Percentiles rank a stretch among this genome's conserved stretches.
Conservation (phyloP, 495 filamentous ascomycete species). For the Zalerion maritima region DNA sequence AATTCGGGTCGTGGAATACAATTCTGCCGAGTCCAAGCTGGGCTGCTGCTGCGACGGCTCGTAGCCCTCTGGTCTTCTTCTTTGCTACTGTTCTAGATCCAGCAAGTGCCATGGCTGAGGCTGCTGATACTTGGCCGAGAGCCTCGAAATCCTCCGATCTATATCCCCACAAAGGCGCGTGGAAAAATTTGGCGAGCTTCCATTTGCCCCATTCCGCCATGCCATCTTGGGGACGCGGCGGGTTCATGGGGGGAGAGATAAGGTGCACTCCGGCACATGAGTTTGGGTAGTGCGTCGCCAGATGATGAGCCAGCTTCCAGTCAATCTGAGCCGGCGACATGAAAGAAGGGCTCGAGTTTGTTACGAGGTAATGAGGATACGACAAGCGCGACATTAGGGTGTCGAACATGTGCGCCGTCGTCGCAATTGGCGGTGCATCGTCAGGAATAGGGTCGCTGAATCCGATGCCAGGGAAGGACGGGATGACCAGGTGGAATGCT, state of each 20-base stretch:
- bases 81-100: too few species aligned
- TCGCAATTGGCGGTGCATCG: constrained; percentile 37
- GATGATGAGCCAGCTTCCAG: constrained; percentile 41
- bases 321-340: constrained; percentile 28
- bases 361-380: constrained; percentile 49
- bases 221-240: constrained; percentile 16
- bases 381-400: constrained; percentile 52
- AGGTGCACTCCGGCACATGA: constrained; percentile 50
- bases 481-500: constrained; percentile 53
- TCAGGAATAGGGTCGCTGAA: constrained; percentile 47
- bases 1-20: constrained; percentile 29
- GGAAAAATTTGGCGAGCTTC: constrained; percentile 24
- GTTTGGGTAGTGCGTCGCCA: constrained; percentile 35
- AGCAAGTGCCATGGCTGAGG: too few species aligned
- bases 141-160: constrained; percentile 21
- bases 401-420: constrained; percentile 46
- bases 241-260: constrained; percentile 28
- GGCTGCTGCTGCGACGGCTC: constrained; percentile 6
- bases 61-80: constrained; percentile 7
- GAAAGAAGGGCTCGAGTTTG: constrained; percentile 18
- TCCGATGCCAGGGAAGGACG: constrained; percentile 59
- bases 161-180: constrained; percentile 26
- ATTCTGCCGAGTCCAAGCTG: constrained; percentile 12
- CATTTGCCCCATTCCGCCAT: constrained; percentile 29
- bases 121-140: constrained; percentile 4